phyloP scores from a whole-genome alignment of 176 grass and related monocot species.

The Juncus inflexus region DNA sequence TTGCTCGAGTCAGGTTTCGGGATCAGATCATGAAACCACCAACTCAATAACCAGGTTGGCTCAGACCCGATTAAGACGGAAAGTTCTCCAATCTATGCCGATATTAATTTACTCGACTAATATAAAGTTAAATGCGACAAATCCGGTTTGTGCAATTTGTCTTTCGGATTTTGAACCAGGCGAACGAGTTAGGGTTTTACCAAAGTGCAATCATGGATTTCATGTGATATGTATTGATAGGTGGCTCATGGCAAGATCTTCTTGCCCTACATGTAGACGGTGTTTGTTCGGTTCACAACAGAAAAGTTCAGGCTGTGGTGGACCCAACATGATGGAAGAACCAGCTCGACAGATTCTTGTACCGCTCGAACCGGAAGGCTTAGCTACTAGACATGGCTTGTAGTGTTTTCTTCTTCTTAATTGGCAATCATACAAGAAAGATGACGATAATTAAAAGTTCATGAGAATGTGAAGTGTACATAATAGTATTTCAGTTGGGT shows the following conservation, averaged over 20 bases:
- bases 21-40: slow-evolving; percentile 10
- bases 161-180: slow-evolving; percentile 73
- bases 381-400: slow-evolving; percentile 45
- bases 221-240: slow-evolving; percentile 85
- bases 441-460: too few relatives aligned
- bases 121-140: slow-evolving; percentile 45
- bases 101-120: slow-evolving; percentile 41
- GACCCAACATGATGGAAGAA: slow-evolving; percentile 1
- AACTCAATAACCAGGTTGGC: slow-evolving; percentile 39
- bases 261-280: slow-evolving; percentile 75
- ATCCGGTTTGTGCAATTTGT: slow-evolving; percentile 60
- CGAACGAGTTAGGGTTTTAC: slow-evolving; percentile 66
- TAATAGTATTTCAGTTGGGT: background rate
- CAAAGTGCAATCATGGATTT: slow-evolving; percentile 80
- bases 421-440: slow-evolving; percentile 9
- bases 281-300: slow-evolving; percentile 39
- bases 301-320: slow-evolving; percentile 52
- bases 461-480: slow-evolving; percentile 8
- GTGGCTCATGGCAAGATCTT: slow-evolving; percentile 62
- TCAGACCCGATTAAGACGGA: slow-evolving; percentile 50
- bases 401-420: slow-evolving; percentile 25
- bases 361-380: slow-evolving; percentile 67
- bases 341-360: slow-evolving; percentile 30
- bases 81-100: slow-evolving; percentile 69
- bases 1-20: slow-evolving; percentile 39